Percentiles rank a stretch among this genome's conserved stretches.
Evolutionary conservation across 2,329 filamentous ascomycete genomes (phyloP).

Genomic region (Paramyrothecium roridum): DNA sequence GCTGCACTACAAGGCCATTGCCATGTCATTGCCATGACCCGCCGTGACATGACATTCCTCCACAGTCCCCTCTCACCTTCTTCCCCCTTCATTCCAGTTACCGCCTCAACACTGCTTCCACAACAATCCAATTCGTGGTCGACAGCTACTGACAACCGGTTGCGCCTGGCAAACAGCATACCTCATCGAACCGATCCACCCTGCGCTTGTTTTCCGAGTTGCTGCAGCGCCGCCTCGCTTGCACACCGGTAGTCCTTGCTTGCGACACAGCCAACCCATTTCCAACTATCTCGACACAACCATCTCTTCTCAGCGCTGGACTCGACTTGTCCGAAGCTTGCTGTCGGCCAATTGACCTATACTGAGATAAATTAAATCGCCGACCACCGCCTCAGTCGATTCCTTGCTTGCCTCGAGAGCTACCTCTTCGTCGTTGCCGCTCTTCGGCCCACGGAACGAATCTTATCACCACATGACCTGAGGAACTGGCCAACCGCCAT

Average conservation of each 20-base stretch:
- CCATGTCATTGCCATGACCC: not conserved
- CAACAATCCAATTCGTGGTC: not conserved
- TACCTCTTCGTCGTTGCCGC: not conserved
- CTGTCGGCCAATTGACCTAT: not conserved
- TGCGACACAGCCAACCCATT: too few species aligned
- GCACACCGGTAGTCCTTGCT: too few species aligned
- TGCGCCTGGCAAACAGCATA: not conserved
- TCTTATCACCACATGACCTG: conserved; percentile 25
- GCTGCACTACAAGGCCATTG: not conserved
- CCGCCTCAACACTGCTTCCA: not conserved
- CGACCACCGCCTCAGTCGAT: not conserved
- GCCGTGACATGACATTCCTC: not conserved
- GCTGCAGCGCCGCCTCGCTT: not conserved
- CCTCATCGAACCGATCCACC: not conserved
- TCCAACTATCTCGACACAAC: too few species aligned
- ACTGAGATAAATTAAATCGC: not conserved
- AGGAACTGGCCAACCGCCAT: conserved; percentile 27
- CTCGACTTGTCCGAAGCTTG: not conserved
- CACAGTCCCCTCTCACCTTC: not conserved
- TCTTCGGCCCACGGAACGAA: not conserved
- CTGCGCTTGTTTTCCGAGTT: not conserved
- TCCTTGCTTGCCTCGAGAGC: not conserved
- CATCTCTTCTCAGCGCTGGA: not conserved
- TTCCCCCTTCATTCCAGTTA: not conserved
- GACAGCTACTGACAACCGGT: not conserved